phyloP scores from a whole-genome alignment of 2,329 filamentous ascomycete genomes.

The Neopestalotiopsis sp. region DNA sequence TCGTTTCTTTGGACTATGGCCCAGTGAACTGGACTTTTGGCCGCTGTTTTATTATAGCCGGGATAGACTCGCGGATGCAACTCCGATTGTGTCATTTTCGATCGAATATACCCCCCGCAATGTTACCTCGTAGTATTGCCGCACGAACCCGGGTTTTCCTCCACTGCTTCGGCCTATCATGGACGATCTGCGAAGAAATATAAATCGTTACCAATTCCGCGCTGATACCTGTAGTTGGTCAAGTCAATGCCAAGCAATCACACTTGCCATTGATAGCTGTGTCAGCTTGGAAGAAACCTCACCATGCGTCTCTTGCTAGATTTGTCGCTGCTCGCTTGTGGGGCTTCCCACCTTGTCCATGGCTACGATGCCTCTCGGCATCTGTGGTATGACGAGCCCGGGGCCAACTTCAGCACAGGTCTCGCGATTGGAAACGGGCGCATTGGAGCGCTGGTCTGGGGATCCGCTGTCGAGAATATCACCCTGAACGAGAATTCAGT shows the following conservation, averaged over 20 bases:
- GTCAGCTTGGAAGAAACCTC: not conserved
- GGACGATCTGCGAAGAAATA: too few relatives aligned
- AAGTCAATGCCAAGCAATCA: not conserved
- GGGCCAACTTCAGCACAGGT: not conserved
- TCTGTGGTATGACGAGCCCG: conserved; percentile 11
- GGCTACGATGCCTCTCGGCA: conserved; percentile 1
- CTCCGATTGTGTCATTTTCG: not conserved
- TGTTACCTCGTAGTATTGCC: not conserved
- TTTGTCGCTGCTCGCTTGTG: not conserved
- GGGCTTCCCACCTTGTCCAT: not conserved
- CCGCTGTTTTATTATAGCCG: too few relatives aligned
- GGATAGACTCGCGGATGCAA: not conserved
- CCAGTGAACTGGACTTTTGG: too few relatives aligned
- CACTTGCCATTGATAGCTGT: not conserved
- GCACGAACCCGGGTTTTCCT: not conserved
- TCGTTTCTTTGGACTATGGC: too few relatives aligned
- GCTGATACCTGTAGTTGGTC: too few relatives aligned
- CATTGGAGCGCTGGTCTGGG: conserved; percentile 10
- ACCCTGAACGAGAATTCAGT: conserved; percentile 52
- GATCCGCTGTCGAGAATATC: conserved; percentile 37
- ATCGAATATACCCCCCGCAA: not conserved
- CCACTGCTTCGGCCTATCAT: not conserved
- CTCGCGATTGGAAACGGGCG: conserved; percentile 12
- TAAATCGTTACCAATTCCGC: too few relatives aligned
- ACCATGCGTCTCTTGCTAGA: not conserved